Percentiles rank a stretch among this genome's conserved stretches.
These are phyloP conservation scores for Hericium erinaceus DNA, from an alignment of 768 basidiomycete species.

Conservation along the genomic window DNA sequence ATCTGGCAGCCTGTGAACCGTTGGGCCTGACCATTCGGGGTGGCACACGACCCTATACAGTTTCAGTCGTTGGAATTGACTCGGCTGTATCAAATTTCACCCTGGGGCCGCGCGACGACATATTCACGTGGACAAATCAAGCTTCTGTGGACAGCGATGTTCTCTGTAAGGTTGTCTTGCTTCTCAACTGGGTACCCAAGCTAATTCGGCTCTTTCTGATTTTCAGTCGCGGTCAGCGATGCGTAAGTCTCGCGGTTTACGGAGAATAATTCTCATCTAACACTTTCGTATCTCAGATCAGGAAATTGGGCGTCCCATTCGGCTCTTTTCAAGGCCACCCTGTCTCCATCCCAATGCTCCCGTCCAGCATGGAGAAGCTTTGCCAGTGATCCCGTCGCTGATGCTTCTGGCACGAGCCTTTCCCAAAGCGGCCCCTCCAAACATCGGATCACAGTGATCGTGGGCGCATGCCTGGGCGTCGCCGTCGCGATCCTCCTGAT, in stretches of 20 bases:
- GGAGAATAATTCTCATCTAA: no score
- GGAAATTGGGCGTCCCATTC: conserved; percentile 27
- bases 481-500: conserved; percentile 21
- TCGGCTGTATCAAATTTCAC: conserved; percentile 34
- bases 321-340: conserved; percentile 2
- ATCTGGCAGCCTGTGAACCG: conserved; percentile 33
- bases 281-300: conserved; percentile 20
- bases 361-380: no score
- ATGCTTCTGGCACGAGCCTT: no score
- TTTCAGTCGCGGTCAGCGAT: conserved; percentile 31
- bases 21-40: conserved; percentile 38
- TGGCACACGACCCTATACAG: conserved; percentile 34
- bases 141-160: conserved; percentile 27
- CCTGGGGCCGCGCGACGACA: conserved; percentile 27
- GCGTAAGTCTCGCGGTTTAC: conserved; percentile 25
- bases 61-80: conserved; percentile 30
- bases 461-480: conserved; percentile 25
- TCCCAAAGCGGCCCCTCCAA: conserved; percentile 13
- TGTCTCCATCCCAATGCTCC: no score
- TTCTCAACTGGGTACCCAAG: background rate
- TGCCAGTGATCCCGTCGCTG: no score
- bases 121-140: conserved; percentile 34
- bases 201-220: background rate
- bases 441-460: conserved; percentile 19
- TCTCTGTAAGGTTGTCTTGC: conserved; percentile 22